phyloP scores from a whole-genome alignment of 306 rosid genomes.

The Alnus glutinosa region DNA sequence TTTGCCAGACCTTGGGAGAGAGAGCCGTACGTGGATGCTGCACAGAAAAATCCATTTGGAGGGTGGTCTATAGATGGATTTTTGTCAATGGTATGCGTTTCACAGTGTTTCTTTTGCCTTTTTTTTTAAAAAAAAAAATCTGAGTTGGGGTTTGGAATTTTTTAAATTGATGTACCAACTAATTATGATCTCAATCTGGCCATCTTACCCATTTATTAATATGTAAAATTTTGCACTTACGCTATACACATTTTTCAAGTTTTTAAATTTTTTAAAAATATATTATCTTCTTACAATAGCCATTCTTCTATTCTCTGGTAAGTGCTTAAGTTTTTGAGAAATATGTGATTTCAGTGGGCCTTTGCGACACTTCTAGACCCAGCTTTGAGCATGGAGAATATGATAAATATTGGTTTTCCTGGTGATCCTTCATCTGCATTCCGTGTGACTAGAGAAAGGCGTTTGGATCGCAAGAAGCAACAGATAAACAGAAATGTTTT shows the following conservation, averaged over 20 bases:
- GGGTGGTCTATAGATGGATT: constrained; percentile 83
- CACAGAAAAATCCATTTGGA: constrained; percentile 75
- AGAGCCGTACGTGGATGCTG: constrained; percentile 70
- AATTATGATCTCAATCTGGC: too few species aligned
- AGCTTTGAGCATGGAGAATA: constrained; percentile 73
- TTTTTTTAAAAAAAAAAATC: not conserved
- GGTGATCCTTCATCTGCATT: constrained; percentile 73
- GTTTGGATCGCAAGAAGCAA: constrained; percentile 84
- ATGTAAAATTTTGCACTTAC: too few species aligned
- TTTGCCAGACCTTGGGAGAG: constrained; percentile 78
- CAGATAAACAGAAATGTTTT: constrained; percentile 74
- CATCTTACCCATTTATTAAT: too few species aligned
- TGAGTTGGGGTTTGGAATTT: too few species aligned
- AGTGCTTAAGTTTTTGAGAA: constrained; percentile 11
- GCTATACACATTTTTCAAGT: too few species aligned
- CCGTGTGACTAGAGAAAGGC: constrained; percentile 78
- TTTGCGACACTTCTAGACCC: constrained; percentile 91
- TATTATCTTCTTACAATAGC: too few species aligned
- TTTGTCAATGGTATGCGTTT: constrained; percentile 50
- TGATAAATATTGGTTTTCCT: constrained; percentile 80
- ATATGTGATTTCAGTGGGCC: constrained; percentile 68
- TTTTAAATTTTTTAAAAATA: too few species aligned
- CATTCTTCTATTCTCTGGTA: too few species aligned
- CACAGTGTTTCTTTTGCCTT: not conserved
- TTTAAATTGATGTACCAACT: too few species aligned